phyloP scores from a whole-genome alignment of 208 protist genomes.

The Crithidia expoeki region DNA sequence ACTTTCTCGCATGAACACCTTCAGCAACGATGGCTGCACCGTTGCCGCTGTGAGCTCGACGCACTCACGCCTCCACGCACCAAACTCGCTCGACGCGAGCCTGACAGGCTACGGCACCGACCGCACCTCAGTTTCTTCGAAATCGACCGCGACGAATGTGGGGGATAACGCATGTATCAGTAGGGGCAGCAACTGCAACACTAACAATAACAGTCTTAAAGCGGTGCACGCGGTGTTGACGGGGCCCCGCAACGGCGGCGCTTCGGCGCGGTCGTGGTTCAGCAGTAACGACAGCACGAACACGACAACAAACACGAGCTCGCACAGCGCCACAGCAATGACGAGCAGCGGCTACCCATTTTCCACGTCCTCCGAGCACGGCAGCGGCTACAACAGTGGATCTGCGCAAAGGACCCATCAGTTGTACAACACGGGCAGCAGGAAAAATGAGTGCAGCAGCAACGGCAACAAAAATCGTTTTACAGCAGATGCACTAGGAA shows the following conservation, averaged over 20 bases:
- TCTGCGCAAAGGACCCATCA: neutral
- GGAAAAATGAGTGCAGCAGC: neutral
- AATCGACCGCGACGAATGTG: neutral
- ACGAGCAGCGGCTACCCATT: neutral
- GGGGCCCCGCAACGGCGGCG: neutral
- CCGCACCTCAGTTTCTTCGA: conserved; percentile 8
- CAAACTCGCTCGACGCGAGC: conserved; percentile 8
- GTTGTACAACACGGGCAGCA: neutral
- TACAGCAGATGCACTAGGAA: neutral
- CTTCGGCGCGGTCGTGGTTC: conserved; percentile 3
- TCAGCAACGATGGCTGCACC: neutral
- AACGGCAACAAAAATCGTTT: neutral
- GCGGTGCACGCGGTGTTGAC: neutral
- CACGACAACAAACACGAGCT: neutral
- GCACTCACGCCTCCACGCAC: conserved; percentile 4
- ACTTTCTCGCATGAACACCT: neutral
- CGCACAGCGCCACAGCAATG: neutral
- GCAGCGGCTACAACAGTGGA: neutral
- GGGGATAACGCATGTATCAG: too few relatives aligned
- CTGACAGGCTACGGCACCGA: conserved; percentile 12
- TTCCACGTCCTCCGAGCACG: neutral
- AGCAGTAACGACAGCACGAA: conserved; percentile 1
- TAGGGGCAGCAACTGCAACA: too few relatives aligned
- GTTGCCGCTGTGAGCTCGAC: neutral
- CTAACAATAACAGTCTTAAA: neutral